Evolutionary conservation across 306 rosid genomes (phyloP).

Genomic region (Lathyrus aphaca): DNA sequence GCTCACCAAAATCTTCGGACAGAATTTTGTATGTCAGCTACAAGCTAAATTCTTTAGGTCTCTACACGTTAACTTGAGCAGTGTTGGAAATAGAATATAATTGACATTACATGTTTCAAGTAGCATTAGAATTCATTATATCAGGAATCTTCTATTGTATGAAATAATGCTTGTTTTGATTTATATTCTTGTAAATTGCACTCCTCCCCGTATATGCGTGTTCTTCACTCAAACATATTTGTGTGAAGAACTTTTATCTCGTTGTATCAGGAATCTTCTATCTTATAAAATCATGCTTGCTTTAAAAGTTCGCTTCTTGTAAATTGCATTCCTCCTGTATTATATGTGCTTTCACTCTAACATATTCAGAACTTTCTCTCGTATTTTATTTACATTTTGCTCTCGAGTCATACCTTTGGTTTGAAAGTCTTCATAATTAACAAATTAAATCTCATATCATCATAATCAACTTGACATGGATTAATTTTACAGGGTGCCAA

Average conservation of each 20-base stretch:
- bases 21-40: neutral
- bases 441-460: neutral
- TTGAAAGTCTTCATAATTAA: neutral
- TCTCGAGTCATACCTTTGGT: neutral
- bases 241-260: neutral
- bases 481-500: slow-evolving; percentile 1
- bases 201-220: neutral
- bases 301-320: neutral
- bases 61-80: neutral
- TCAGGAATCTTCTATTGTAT: neutral
- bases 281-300: neutral
- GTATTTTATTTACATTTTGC: neutral
- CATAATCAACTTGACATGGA: neutral
- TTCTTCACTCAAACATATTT: neutral
- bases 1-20: neutral
- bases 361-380: neutral
- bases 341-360: neutral
- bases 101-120: neutral
- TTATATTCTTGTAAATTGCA: neutral
- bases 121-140: neutral
- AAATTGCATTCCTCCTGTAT: too few species aligned
- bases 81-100: neutral
- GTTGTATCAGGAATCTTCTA: neutral
- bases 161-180: neutral
- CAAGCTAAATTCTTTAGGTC: neutral